These are phyloP conservation scores for Dactylis glomerata DNA, from an alignment of 176 grass and related monocot genomes.

Conservation along the genomic window DNA sequence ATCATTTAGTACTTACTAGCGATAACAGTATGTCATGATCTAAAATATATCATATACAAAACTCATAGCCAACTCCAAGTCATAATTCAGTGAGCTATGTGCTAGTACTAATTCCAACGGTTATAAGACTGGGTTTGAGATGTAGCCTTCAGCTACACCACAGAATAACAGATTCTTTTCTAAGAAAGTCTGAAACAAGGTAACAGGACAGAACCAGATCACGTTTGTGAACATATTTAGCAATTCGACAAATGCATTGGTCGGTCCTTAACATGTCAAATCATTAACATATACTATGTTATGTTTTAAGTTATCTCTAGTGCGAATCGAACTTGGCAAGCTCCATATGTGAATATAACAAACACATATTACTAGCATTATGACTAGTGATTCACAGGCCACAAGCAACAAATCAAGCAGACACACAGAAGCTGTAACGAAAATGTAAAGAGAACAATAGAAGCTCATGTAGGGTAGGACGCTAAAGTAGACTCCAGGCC, in stretches of 20 bases:
- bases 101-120: background rate
- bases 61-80: background rate
- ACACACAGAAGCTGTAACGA: background rate
- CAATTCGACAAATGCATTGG: background rate
- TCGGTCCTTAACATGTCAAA: background rate
- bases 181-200: background rate
- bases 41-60: background rate
- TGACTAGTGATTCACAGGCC: background rate
- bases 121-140: background rate
- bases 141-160: background rate
- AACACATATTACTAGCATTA: background rate
- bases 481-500: background rate
- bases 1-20: background rate
- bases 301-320: background rate
- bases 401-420: background rate
- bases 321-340: too few species aligned
- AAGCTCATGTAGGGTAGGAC: conserved; percentile 1
- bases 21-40: background rate
- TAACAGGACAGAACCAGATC: background rate
- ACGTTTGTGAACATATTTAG: background rate
- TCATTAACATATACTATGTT: background rate
- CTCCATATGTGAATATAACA: too few species aligned
- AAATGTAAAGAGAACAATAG: background rate
- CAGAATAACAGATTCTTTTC: background rate
- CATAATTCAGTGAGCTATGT: background rate